Conservation (phyloP, 108 stramenopile species). For the Cyclotella baltica region DNA sequence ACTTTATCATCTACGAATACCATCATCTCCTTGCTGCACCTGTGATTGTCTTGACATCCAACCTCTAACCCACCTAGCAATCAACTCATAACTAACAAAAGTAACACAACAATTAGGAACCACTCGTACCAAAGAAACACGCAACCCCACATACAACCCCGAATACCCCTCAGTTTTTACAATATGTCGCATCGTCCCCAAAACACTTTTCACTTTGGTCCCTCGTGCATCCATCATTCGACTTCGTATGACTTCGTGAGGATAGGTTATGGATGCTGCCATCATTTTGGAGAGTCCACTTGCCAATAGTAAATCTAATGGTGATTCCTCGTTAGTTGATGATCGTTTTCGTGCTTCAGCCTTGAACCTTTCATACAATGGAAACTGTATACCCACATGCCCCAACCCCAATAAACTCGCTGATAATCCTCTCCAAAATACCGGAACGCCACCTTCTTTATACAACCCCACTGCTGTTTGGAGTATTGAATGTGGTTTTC, state of each 20-base stretch:
- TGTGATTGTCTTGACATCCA: neutral
- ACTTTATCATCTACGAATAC: too few relatives aligned
- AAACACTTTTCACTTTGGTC: conserved; percentile 43
- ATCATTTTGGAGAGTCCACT: conserved; percentile 81
- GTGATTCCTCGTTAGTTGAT: conserved; percentile 55
- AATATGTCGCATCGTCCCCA: conserved; percentile 60
- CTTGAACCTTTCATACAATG: conserved; percentile 88
- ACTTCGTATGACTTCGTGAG: conserved; percentile 90
- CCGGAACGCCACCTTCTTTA: conserved; percentile 62
- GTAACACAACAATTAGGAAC: conserved; percentile 92
- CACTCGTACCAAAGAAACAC: conserved; percentile 82
- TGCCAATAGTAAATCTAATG: conserved; percentile 80
- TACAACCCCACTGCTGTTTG: conserved; percentile 65
- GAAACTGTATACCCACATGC: conserved; percentile 94
- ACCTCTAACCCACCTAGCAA: conserved; percentile 73
- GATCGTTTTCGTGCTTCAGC: conserved; percentile 61
- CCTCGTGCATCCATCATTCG: conserved; percentile 91
- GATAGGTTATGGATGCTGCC: conserved; percentile 86
- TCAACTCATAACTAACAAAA: conserved; percentile 86
- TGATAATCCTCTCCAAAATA: conserved; percentile 91
- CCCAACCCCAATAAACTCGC: conserved; percentile 89
- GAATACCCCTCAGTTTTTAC: conserved; percentile 68
- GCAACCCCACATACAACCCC: conserved; percentile 84
- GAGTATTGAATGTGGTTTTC: conserved; percentile 54
- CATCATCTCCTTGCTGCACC: neutral